Evolutionary conservation across 768 basidiomycete species (phyloP), one percentile per base, ranked within the genome.

Genomic region (Rhodotorula graminis): DNA sequence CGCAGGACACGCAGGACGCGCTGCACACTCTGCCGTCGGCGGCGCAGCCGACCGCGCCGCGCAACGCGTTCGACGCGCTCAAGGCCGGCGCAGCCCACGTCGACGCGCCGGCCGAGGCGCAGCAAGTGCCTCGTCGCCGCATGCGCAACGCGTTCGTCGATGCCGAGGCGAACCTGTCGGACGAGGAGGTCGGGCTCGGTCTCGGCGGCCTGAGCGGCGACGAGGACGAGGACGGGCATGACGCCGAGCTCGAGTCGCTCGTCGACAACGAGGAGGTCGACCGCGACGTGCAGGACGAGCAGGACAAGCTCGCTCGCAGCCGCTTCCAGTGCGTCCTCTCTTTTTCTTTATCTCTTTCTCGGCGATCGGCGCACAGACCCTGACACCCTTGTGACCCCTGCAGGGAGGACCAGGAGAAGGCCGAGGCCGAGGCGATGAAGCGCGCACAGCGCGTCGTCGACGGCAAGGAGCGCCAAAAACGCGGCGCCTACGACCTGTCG

Each of bases 391-490:
- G 5, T 12, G 21, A 16, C 9, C 1, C 33, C 6, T 23, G 19
- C 63, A 74, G 73, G 21, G 62, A 67, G 50, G 61, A 72, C 8
- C 10, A 50, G 46, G 68, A 56, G 33, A 68, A 72, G 67, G 40
- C 31, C n/a, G 68, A 76, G 10, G 65, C 57, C 10, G 68, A 33
- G 12, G 71, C 25, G 2, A 40, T 68, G 29, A 61, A 49, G 50
- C 64, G 59, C 0, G 74, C 71, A 27, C 56, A 76, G 59, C 37
- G 47, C 53, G 57, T 76, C 47, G 71, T 61, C 23, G 74, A 29
- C 46, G 74, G 74, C 44, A 72, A 70, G 49, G 68, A 69, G 60
- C 74, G 74, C 23, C 47, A 60, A 55, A 72, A 72, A 59, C 61
- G 68, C 53, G 40, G 42, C 23, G 66, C 47, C 1, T 12, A 33